A percentile compares a stretch with the other conserved stretches of the same genome.
Conservation (phyloP, 768 basidiomycete species). For the Phallus indusiatus region DNA sequence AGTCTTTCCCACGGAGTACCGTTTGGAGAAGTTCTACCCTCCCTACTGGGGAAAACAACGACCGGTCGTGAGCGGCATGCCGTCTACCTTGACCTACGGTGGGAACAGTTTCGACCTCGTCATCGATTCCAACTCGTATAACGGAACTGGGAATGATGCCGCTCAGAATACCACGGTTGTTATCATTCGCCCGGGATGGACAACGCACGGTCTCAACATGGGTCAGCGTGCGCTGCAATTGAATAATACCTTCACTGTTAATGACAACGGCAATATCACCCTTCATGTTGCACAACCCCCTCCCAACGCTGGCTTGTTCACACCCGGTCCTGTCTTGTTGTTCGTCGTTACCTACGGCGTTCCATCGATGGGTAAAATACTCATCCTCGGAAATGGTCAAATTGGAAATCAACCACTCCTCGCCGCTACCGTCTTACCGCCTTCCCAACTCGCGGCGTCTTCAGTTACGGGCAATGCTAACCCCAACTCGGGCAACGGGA, state of each 20-base stretch:
- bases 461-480: conserved; percentile 29
- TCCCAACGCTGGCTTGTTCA: conserved; percentile 77
- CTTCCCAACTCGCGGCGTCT: conserved; percentile 32
- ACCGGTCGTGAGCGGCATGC: conserved; percentile 62
- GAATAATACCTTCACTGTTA: conserved; percentile 77
- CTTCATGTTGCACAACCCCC: conserved; percentile 78
- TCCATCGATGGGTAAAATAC: conserved; percentile 67
- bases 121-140: conserved; percentile 56
- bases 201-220: conserved; percentile 85
- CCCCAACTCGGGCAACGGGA: conserved; percentile 10
- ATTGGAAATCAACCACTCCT: conserved; percentile 60
- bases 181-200: conserved; percentile 76
- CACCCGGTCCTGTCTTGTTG: conserved; percentile 79
- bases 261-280: conserved; percentile 64
- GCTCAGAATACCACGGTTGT: conserved; percentile 69
- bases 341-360: conserved; percentile 81
- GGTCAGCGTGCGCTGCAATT: conserved; percentile 75
- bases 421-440: conserved; percentile 37
- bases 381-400: conserved; percentile 72
- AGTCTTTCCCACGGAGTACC: conserved; percentile 66
- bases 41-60: conserved; percentile 70
- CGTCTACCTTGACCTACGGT: conserved; percentile 73
- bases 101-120: conserved; percentile 71
- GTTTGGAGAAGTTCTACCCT: conserved; percentile 86
- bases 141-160: conserved; percentile 56